Percentiles rank a stretch among this genome's conserved stretches.
Conservation (phyloP, 306 rosid genomes). For the Quercus mongolica region DNA sequence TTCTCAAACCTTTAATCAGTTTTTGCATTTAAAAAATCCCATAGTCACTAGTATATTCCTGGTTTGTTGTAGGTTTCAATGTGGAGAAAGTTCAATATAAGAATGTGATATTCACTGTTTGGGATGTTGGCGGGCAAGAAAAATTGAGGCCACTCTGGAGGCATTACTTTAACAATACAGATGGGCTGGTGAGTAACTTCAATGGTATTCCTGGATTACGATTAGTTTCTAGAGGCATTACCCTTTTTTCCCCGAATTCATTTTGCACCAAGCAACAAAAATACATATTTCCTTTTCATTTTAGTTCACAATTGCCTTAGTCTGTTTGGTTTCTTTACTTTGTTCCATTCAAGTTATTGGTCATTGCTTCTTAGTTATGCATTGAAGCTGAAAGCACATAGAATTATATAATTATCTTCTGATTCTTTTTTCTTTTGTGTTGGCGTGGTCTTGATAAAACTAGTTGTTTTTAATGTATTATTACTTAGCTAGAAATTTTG, state of each 20-base stretch:
- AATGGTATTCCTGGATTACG: neutral
- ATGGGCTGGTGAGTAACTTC: constrained; percentile 69
- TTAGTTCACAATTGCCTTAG: neutral
- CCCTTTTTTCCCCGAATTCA: too few relatives aligned
- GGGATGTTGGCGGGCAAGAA: constrained; percentile 99
- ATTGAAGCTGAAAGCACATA: neutral
- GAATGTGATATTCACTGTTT: constrained; percentile 94
- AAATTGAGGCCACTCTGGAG: constrained; percentile 97
- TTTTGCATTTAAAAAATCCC: neutral
- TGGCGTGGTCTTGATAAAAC: neutral
- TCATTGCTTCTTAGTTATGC: neutral
- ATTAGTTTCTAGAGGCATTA: neutral
- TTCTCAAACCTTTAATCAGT: neutral
- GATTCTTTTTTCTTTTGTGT: neutral
- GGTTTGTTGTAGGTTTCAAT: constrained; percentile 68
- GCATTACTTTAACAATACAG: constrained; percentile 92
- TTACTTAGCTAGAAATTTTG: neutral
- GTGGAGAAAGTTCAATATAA: constrained; percentile 98
- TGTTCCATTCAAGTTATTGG: neutral
- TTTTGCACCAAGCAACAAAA: neutral
- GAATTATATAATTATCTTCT: neutral
- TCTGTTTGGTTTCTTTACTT: neutral
- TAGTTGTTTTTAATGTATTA: neutral
- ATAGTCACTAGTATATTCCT: neutral
- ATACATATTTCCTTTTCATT: neutral